Base-by-base conservation (phyloP, 176 grass and related monocot genomes). In the Avena eriantha region DNA sequence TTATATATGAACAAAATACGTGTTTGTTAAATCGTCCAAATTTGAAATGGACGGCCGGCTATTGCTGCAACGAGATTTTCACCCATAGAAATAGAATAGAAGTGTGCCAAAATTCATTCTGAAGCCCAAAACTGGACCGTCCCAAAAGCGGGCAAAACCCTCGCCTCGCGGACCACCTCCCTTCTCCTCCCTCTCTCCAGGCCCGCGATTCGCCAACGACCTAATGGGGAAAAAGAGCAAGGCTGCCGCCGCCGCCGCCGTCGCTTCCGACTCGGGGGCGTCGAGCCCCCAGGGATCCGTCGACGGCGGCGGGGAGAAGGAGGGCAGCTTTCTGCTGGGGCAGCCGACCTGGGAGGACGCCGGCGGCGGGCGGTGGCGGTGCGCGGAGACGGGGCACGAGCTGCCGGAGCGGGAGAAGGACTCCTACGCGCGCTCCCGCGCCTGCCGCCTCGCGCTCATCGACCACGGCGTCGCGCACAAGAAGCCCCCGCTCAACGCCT, bases 351-450 rank as follows among this genome's bases (percentile, higher is more conserved):
- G 95, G 93, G 76, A 87, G 63, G 86, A 98, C 48, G 76, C 90
- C 65, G 94, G 90, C 9, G 77, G 68, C 57, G 94, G 92, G 26
- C 82, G 97, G 58, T 92, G 85, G 87, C 92, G 90, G 24, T 98
- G 97, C 86, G 65, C 73, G 39, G 94, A 96, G 87, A 96, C 90
- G 18, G 97, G 97, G 13, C 97, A 98, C 72, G 94, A 98, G 82
- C 73, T 98, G 85, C 92, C 86, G 33, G 90, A 91, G 80, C 91
- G 88, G 79, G 97, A 98, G 77, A 94, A 91, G 90, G 93, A 87
- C 14, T 39, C 85, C 22, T 98, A 98, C 87, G 87, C 84, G 63
- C 83, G 87, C 45, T 90, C 88, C 84, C 84, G 89, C 74, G 89
- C 92, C 63, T 98, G 94, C 81, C 88, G 97, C 76, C 83, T 98